Evolutionary conservation across 2,329 filamentous ascomycete species (phyloP), one percentile per base, ranked within the genome.

Genomic region (Verticillium klebahnii): DNA sequence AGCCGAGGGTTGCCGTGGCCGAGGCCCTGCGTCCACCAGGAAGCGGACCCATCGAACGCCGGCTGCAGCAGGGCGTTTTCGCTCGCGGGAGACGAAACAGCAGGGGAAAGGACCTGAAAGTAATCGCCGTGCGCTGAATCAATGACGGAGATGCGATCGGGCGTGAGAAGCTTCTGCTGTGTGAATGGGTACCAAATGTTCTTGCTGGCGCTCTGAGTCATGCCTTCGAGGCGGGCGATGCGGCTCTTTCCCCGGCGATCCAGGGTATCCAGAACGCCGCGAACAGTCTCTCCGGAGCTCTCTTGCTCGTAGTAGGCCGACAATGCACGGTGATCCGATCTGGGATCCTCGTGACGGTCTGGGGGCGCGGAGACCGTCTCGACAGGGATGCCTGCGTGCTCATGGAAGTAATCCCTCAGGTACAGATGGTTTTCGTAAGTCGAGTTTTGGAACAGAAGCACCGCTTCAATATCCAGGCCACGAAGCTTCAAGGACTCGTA

Each of bases 1-100:
- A 96, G 79, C 0, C 81, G 77, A 0, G 91, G 85, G 67, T 91
- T 93, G 6, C 88, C 89, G 66, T 96, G 92, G 1, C 92, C 92
- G 0, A 96, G 82, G 2, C 92, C 92, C 74, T 96, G 92, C 0
- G 92, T 96, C 92, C 92, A 96, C 92, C 92, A 96, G 0, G 91
- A 94, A 1, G 91, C 91, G 0, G 91, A 95, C 2, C 89, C 92
- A 67, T 96, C 92, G 61, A 95, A 93, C 0, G 89, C 88, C 1
- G 90, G 83, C 56, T 81, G 82, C 0, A 92, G 74, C 3, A 86
- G 69, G 7, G 76, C 67, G 5, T 69, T 40, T 2, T 57, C 31
- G 11, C 29, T 1, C 17, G 52, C 7, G 17, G 56, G 45, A 8
- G 45, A 59, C 8, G 45, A 23, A 8, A 19, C 19, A 23, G 45